A percentile compares a stretch with the other conserved stretches of the same genome.
phyloP scores from a whole-genome alignment of 257 asterid species.

The Datura wrightii region DNA sequence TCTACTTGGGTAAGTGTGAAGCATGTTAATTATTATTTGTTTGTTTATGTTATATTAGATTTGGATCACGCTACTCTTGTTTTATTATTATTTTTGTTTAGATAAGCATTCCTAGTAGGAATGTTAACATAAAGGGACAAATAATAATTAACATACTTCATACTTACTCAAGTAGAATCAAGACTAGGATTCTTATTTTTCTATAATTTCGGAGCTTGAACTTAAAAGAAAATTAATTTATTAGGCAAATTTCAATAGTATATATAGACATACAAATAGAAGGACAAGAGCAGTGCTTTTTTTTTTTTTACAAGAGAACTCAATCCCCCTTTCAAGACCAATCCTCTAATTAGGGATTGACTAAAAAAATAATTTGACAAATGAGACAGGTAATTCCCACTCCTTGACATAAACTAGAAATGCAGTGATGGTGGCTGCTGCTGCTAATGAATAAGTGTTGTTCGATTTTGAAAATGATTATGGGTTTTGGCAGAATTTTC shows the following conservation, averaged over 20 bases:
- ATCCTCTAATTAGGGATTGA: not conserved
- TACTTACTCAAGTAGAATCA: not conserved
- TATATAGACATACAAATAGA: too few relatives aligned
- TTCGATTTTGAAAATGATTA: conserved; percentile 9
- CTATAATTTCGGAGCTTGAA: too few relatives aligned
- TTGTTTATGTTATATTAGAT: too few relatives aligned
- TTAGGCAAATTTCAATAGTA: not conserved
- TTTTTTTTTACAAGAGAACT: not conserved
- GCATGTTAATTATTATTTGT: too few relatives aligned
- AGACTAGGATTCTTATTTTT: not conserved
- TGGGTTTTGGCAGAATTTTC: not conserved
- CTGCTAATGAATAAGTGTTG: not conserved
- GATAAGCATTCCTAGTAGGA: too few relatives aligned
- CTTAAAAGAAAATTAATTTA: too few relatives aligned
- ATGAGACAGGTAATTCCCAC: too few relatives aligned
- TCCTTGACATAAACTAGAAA: not conserved
- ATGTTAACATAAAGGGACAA: too few relatives aligned
- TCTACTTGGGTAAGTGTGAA: not conserved
- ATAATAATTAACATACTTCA: not conserved
- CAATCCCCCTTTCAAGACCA: not conserved
- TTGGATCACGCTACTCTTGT: too few relatives aligned
- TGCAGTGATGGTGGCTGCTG: not conserved
- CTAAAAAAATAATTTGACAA: too few relatives aligned
- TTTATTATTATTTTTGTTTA: too few relatives aligned
- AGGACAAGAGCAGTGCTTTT: not conserved